Evolutionary conservation across 495 filamentous ascomycete genomes (phyloP), one percentile per base, ranked within the genome.

Genomic region (Achaetomiella virescens): DNA sequence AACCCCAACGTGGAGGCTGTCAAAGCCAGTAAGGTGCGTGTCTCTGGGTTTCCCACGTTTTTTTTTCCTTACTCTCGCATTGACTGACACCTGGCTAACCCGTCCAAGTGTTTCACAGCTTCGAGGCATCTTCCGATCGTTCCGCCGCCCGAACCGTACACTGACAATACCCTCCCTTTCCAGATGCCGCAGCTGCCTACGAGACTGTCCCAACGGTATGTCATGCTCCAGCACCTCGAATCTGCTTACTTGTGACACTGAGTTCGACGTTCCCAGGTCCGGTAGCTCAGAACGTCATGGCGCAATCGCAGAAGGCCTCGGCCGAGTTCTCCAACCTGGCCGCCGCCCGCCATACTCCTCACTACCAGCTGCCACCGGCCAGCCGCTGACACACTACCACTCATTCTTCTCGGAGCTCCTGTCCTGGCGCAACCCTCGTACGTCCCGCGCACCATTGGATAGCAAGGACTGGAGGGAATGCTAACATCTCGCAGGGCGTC

Each of bases 341-440:
- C 62, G 81, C 82, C 59, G 63, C 87, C 53, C 86, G 86, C 57
- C 78, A 80, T 51, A 82, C 83, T 47, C 88, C 89, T 40, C 71
- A 80, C 33, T 76, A 84, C 55, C 80, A 36, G 82, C 89, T 62
- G 84, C 83, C 60, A 95, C 84, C 65, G 90, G 90, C 62, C 91
- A 97, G 69, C 86, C 86, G 24, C 72, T 97, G 74, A 97, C 91
- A 46, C 87, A 91, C 73, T 99, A 97, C 72, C 93, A 97, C 75
- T 96, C 90, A 33, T 82, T 97, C 75, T 91, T 97, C 77, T 89
- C 89, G 65, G 89, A 88, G 70, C 80, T 99, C 51, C 72, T 99
- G 51, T 82, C 79, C 49, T 82, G 79, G 79, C 74, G 80, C 64
- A 76, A 81, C 63, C 78, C 74, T 57, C 66, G 73, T 78, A 70